Base-by-base conservation (phyloP, 306 rosid genomes). In the Arachis hypogaea region DNA sequence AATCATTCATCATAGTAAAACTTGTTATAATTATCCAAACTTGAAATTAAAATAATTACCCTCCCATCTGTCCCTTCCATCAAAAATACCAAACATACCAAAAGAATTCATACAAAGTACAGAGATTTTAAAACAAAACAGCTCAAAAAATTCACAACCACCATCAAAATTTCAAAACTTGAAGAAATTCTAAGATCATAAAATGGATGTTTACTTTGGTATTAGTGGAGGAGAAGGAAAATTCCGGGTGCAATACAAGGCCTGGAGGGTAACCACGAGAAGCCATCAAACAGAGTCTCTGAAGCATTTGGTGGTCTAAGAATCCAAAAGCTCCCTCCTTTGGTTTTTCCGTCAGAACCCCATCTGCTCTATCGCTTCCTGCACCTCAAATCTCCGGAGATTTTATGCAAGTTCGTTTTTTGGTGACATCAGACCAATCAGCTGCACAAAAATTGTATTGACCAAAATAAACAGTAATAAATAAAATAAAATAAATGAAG, bases 261-360 rank as follows among this genome's bases (percentile, higher is more conserved):
- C 86, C 88, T 36, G 88, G 77, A 73, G 87, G 89, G 78, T 79
- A 88, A 40, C 80, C 85, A 69, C 83, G 86, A 69, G 96, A 88
- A 75, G 98, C 94, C 93, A 89, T 88, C 54, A 86, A 62, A 77
- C 87, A 83, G 29, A 87, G 78, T 54, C 81, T 82, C 60, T 75
- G 80, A 40, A 77, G 78, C 94, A 88, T 79, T 66, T 59, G 29
- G 43, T 59, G 29, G 43, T 66, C 82, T 56, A 5, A 5, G 76
- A 63, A 78, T 71, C 79, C 69, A 50, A 66, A 81, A 38, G 62
- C 71, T 68, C 38, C 72, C 44, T 67, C 36, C 76, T 67, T 71
- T 66, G 33, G 80, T 14, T 78, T 8, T 75, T 47, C 78, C 55
- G 8, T 76, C 82, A 83, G 63, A 66, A 56, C 68, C 42, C 78